Base-by-base conservation (phyloP, 345 rosid genomes). In the Salix brachista region DNA sequence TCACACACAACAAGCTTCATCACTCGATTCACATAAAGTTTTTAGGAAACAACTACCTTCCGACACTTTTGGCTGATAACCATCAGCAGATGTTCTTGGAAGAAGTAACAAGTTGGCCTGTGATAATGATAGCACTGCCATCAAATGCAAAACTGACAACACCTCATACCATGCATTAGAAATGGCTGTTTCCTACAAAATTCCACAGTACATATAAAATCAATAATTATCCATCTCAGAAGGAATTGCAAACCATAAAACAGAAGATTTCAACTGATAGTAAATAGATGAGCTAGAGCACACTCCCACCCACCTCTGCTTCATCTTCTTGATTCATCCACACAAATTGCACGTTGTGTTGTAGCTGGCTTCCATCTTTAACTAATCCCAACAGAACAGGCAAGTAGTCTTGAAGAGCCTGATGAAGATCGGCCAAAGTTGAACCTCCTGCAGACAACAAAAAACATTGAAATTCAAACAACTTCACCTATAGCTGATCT, bases 241-340 rank as follows among this genome's bases (percentile, higher is more conserved):
- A 52, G n/a, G 67, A 67, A 81, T 67, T 36, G 32, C 30, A 74
- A 72, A 65, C 67, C 26, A 70, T 42, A 69, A 39, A 48, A 68
- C 62, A 75, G 32, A 46, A 46, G 25, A 69, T 30, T 16, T 26
- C 9, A 39, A 70, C 10, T 36, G 54, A 37, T 32, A 44, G 32
- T 67, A 30, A 28, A 72, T 19, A 26, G 42, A 37, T 21, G 54
- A 50, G 58, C 2, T 28, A 67, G 71, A 69, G 34, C 16, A 69
- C 61, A 69, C 67, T 66, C 65, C 30, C 50, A 37, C 85, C 67
- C 77, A 96, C 99, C 97, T 92, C 98, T 62, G 88, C 87, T 23
- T 92, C 98, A 85, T 96, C 97, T 81, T 94, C 99, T 79, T 94
- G 98, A 83, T 96, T 96, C 65, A 89, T 80, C 99, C 99, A 96